These are phyloP conservation scores for Penicillium mononematosum DNA, from an alignment of 495 filamentous ascomycete species.

Conservation along the genomic window DNA sequence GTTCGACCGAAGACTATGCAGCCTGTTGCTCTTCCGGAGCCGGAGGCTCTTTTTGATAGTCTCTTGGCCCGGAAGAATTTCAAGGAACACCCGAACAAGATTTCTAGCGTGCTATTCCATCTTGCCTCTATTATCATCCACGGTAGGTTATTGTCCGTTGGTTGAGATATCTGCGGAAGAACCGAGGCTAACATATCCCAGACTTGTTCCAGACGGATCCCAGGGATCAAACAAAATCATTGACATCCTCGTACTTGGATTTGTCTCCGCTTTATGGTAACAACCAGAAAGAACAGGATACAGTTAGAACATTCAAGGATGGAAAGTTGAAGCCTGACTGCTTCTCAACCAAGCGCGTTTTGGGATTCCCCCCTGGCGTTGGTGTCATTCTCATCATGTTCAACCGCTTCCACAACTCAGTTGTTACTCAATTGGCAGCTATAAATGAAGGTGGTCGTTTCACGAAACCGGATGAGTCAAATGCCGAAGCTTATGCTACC, in stretches of 20 bases:
- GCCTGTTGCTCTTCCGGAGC: slow-evolving; percentile 68
- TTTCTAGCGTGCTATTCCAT: slow-evolving; percentile 88
- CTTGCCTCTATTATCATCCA: slow-evolving; percentile 89
- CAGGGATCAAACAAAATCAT: slow-evolving; percentile 54
- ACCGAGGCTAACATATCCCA: slow-evolving; percentile 24
- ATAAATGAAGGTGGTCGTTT: slow-evolving; percentile 64
- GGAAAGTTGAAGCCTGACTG: slow-evolving; percentile 82
- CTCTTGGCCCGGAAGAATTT: slow-evolving; percentile 62
- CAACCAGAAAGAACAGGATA: slow-evolving; percentile 70
- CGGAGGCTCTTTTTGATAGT: slow-evolving; percentile 74
- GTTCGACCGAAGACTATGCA: slow-evolving; percentile 62
- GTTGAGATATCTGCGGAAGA: neutral
- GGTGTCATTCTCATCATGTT: slow-evolving; percentile 71
- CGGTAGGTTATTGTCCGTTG: slow-evolving; percentile 35
- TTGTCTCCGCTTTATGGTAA: slow-evolving; percentile 84
- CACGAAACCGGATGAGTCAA: slow-evolving; percentile 47
- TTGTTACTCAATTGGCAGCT: slow-evolving; percentile 55
- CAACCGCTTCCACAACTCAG: slow-evolving; percentile 76
- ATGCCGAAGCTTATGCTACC: slow-evolving; percentile 54
- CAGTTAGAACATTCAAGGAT: slow-evolving; percentile 74
- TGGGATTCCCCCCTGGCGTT: slow-evolving; percentile 84
- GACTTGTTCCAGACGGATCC: slow-evolving; percentile 65
- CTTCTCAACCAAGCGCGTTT: slow-evolving; percentile 72
- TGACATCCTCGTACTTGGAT: slow-evolving; percentile 84
- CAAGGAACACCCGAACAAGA: slow-evolving; percentile 70